Evolutionary conservation across 345 rosid genomes (phyloP), one percentile per base, ranked within the genome.

Genomic region (Salix koriyanagi): DNA sequence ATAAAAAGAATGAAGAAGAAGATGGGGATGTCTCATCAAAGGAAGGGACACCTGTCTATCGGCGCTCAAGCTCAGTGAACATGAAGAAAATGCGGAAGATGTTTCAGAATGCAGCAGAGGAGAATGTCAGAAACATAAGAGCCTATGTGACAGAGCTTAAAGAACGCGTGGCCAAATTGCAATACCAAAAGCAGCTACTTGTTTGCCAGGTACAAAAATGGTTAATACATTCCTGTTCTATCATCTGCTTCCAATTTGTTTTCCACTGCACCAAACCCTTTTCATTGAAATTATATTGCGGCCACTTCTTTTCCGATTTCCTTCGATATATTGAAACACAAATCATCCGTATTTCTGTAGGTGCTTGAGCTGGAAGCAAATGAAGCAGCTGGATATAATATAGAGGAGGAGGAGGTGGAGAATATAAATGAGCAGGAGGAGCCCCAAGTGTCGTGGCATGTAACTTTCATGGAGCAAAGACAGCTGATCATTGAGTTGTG

Each of bases 51-150:
- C 92, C 94, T 41, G 93, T 86, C 25, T 93, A 83, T 75, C 84
- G 88, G 8, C 91, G 96, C 79, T 86, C 94, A 79, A 90, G 98
- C 82, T 93, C 97, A 61, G 97, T 93, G 44, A 93, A 96, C 81
- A 96, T 96, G 98, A 96, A 89, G 86, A 96, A 91, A 84, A 96
- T 96, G 99, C 96, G 91, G 90, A 91, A 91, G 76, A 91, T 96
- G 99, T 96, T 93, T 81, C 97, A 93, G 80, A 96, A 87, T 86
- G 99, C 99, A 48, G 98, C 99, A n/a, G 98, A 95, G 86, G 99
- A 95, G 88, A 95, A 95, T 72, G 99, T 95, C 71, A 88, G 99
- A 86, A 93, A 91, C 89, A 95, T 95, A 79, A 82, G 94, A 85
- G 85, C 96, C 37, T 95, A 95, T 71, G 98, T 95, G 44, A 95